phyloP scores from a whole-genome alignment of 2,329 filamentous ascomycete species.

The Cucurbitaria berberidis region DNA sequence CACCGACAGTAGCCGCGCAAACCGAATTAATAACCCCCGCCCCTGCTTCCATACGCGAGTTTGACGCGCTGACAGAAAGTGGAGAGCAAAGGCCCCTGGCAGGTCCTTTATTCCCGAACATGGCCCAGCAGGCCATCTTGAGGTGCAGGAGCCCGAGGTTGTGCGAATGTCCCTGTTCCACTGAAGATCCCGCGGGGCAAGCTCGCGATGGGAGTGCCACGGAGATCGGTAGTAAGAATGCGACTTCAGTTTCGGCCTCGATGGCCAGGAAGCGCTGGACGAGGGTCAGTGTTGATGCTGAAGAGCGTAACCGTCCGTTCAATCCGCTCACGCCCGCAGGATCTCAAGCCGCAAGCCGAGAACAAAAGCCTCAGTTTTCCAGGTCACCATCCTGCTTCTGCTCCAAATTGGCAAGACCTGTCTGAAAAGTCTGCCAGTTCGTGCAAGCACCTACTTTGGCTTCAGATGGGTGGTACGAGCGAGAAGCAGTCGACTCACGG shows the following conservation, averaged over 20 bases:
- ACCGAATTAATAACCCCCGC: background rate
- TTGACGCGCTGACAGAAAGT: conserved; percentile 3
- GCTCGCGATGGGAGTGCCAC: background rate
- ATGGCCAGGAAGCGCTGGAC: background rate
- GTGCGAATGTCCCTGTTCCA: background rate
- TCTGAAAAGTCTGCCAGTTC: conserved; percentile 23
- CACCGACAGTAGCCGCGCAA: background rate
- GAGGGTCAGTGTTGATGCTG: conserved; percentile 3
- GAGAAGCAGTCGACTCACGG: conserved; percentile 11
- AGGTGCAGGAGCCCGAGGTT: background rate
- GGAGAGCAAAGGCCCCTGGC: background rate
- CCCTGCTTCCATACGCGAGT: conserved; percentile 3
- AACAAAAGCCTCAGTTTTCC: conserved; percentile 21
- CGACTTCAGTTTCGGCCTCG: background rate
- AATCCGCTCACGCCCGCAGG: conserved; percentile 33
- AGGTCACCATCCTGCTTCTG: conserved; percentile 18
- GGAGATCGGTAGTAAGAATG: conserved; percentile 1
- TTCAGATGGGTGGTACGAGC: conserved; percentile 16
- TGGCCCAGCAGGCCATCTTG: background rate
- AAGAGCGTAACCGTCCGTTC: conserved; percentile 24
- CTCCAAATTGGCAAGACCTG: conserved; percentile 23
- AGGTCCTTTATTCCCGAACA: background rate
- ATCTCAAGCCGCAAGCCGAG: conserved; percentile 31
- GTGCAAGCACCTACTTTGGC: conserved; percentile 28
- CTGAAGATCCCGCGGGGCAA: background rate